These are phyloP conservation scores for Breynia disticha DNA, from an alignment of 441 rosid species.

Conservation along the genomic window DNA sequence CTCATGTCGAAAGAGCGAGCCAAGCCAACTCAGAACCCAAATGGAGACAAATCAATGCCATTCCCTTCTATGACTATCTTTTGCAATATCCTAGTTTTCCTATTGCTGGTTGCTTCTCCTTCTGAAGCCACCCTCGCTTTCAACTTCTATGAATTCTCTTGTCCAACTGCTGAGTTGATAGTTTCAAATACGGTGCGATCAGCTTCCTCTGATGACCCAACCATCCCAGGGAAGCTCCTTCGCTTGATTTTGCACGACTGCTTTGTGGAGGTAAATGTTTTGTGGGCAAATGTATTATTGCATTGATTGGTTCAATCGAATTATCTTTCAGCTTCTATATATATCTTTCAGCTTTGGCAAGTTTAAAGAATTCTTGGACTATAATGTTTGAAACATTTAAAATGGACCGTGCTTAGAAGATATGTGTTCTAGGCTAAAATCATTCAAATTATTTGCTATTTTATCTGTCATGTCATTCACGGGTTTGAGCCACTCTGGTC, in stretches of 20 bases:
- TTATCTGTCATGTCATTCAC: too few relatives aligned
- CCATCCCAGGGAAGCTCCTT: constrained; percentile 49
- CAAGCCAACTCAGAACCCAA: too few relatives aligned
- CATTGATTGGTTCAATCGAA: background rate
- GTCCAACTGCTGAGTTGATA: constrained; percentile 52
- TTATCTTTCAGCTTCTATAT: background rate
- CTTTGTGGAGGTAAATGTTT: constrained; percentile 61
- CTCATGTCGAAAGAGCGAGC: too few relatives aligned
- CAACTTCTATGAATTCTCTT: constrained; percentile 51
- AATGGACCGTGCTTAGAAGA: too few relatives aligned
- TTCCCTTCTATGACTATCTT: background rate
- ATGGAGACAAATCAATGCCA: background rate
- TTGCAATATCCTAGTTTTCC: constrained; percentile 11
- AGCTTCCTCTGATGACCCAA: constrained; percentile 30
- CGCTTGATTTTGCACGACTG: constrained; percentile 79
- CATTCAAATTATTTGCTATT: too few relatives aligned
- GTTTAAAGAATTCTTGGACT: background rate
- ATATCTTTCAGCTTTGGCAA: background rate
- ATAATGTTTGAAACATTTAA: background rate
- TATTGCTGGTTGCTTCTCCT: constrained; percentile 17
- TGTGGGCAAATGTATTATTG: background rate
- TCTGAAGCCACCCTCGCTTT: constrained; percentile 35
- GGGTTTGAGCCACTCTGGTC: too few relatives aligned
- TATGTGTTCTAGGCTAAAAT: too few relatives aligned
- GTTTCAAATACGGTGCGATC: constrained; percentile 35